Conservation (phyloP, 2,329 filamentous ascomycete species). For the Ophioceras dolichostomum region DNA sequence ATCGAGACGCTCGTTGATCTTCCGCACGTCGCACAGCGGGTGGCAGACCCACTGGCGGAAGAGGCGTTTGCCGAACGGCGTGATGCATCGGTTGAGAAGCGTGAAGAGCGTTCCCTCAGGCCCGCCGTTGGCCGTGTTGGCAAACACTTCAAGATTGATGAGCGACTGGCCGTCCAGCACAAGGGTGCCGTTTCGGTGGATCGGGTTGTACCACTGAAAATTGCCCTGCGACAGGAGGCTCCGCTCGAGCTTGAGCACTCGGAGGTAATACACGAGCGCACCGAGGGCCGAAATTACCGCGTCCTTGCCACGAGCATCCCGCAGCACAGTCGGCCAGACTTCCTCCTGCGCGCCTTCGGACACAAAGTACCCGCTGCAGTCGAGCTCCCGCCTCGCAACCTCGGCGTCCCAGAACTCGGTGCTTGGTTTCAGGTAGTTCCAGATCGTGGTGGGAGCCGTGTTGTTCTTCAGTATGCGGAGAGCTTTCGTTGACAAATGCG, state of each 20-base stretch:
- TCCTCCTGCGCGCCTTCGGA: constrained; percentile 41
- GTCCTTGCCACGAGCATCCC: constrained; percentile 64
- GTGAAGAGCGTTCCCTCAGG: constrained; percentile 78
- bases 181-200: constrained; percentile 77
- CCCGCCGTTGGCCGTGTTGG: constrained; percentile 82
- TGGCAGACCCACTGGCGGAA: constrained; percentile 97
- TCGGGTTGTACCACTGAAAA: constrained; percentile 85
- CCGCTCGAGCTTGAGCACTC: constrained; percentile 76
- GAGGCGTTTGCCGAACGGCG: constrained; percentile 91
- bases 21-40: constrained; percentile 71
- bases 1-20: constrained; percentile 88
- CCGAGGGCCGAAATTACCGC: constrained; percentile 84
- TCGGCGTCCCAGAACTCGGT: constrained; percentile 90
- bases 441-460: constrained; percentile 81
- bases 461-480: constrained; percentile 93
- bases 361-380: constrained; percentile 67
- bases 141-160: constrained; percentile 95
- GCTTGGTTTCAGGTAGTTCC: constrained; percentile 81
- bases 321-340: constrained; percentile 64
- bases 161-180: constrained; percentile 92
- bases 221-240: constrained; percentile 81
- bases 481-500: constrained; percentile 73
- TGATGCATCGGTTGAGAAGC: constrained; percentile 87
- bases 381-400: constrained; percentile 68
- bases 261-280: constrained; percentile 76